Base-by-base conservation (phyloP, 495 filamentous ascomycete genomes). In the Neurospora sp. region DNA sequence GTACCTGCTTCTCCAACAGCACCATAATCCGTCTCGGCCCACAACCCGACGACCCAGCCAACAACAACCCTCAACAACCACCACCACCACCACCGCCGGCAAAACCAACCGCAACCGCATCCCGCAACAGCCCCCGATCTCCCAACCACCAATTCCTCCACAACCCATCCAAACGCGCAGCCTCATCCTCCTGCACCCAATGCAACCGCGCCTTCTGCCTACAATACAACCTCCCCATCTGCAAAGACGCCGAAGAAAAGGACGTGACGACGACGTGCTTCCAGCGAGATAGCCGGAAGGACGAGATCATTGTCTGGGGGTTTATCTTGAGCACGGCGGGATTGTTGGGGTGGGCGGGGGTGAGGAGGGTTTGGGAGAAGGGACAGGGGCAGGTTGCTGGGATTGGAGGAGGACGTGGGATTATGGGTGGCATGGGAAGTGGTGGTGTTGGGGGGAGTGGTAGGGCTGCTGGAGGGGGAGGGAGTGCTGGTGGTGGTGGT, bases 171-270 rank as follows among this genome's bases (percentile, higher is more conserved):
- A 65, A 65, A 12, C 78, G 82, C 77, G 74, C 78, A 70, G 75
- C 82, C 39, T 77, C 81, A 20, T 69, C 78, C 40, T 80, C 82
- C 16, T 99, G 96, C 83, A 89, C 87, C 53, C 91, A 96, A 77
- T 99, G 96, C 83, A 98, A 93, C 78, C 91, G 93, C 74, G 90
- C 91, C 77, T 98, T 96, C 82, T 99, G 96, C 80, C 85, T 97
- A 22, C 85, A 87, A 69, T 94, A 97, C 72, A 89, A 92, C 74
- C 83, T 97, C 38, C 92, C 94, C 12, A 94, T 92, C 72, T 98
- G 96, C 82, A 91, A 94, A 77, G 89, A 87, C 59, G 92, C 91
- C n/a, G 90, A 90, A 78, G 91, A 96, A 79, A 91, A 92, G 71
- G 94, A 97, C 83, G 89, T 98, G 2, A 87, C 92, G 48, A 93